Base-by-base conservation (phyloP, 2,329 filamentous ascomycete genomes). In the Orbilia oligospora region DNA sequence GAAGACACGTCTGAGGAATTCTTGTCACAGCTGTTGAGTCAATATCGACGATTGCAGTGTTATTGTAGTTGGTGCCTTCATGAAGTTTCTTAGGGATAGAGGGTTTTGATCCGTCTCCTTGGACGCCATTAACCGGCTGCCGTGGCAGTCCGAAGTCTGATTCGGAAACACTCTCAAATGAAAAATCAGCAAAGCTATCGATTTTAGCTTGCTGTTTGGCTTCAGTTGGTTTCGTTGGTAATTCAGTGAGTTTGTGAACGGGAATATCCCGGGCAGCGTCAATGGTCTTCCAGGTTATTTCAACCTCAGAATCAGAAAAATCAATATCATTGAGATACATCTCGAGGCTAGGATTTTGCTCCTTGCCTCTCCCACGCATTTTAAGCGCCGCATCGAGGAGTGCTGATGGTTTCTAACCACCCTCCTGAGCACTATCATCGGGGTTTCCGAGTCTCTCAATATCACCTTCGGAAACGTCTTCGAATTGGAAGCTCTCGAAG, bases 1-100 rank as follows among this genome's bases (percentile, higher is more conserved):
- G 36, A 27, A 61, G 56, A 20, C 56, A 61, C 56, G 56, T 61
- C 56, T 61, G 44, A 61, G 36, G 56, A 27, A 61, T 27, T 27
- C 56, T 61, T 12, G 56, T 44, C 36, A 41, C n/a, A 4, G 56
- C 56, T 20, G 56, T 44, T 18, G 56, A 61, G 10, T 44, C 36
- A 1, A 61, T 9, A 12, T 44, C 56, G n/a, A 12, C 16, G 2
- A 18, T 2, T 58, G 30, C 22, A 5, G 6, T 8, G 27, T 9
- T 44, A 24, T 44, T 27, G 8, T 44, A 1, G 36, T 44, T 41
- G 20, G 1, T 44, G 36, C 5, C 36, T 20, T 41, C 5, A 5
- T 5, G 10, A n/a, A n/a, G 20, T 5, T 27, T 20, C 3, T 41
- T n/a, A 16, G n/a, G 30, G 14, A 22, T 6, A 16, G 9, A 41